phyloP scores from a whole-genome alignment of 1,284 basidiomycete species.

The Ceratobasidium sp. region DNA sequence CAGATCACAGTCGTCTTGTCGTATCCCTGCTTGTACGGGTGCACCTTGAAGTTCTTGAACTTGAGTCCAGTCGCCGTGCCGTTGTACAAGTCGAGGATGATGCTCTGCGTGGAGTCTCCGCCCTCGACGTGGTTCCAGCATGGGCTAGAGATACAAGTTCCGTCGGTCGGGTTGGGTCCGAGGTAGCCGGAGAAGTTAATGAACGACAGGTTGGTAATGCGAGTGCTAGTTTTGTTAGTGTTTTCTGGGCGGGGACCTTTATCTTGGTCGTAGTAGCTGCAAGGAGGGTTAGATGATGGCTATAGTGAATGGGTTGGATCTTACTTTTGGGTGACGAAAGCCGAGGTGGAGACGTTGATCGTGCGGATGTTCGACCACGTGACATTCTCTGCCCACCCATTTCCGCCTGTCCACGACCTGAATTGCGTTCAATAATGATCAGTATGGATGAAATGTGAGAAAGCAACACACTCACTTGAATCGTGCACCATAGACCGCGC shows the following conservation, averaged over 20 bases:
- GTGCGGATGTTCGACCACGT: conserved; percentile 72
- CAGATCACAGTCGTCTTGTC: conserved; percentile 68
- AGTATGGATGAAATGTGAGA: too few relatives aligned
- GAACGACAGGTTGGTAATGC: conserved; percentile 69
- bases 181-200: conserved; percentile 69
- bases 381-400: conserved; percentile 68
- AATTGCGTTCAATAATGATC: too few relatives aligned
- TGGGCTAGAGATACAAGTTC: conserved; percentile 69
- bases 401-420: conserved; percentile 76
- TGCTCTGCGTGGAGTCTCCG: conserved; percentile 71
- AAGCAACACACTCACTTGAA: too few relatives aligned
- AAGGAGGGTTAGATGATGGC: conserved; percentile 55
- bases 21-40: conserved; percentile 62
- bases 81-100: conserved; percentile 70
- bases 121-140: conserved; percentile 70
- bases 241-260: conserved; percentile 63
- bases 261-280: conserved; percentile 73
- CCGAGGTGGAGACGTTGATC: conserved; percentile 69
- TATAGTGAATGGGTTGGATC: too few relatives aligned
- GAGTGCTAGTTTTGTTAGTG: conserved; percentile 66
- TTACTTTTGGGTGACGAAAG: conserved; percentile 76
- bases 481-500: conserved; percentile 69
- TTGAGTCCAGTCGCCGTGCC: conserved; percentile 66
- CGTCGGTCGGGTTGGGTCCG: conserved; percentile 69
- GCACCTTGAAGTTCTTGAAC: conserved; percentile 62